Evolutionary conservation across 352 stramenopile species (phyloP), one percentile per base, ranked within the genome.

Genomic region (Globisporangium lucens): DNA sequence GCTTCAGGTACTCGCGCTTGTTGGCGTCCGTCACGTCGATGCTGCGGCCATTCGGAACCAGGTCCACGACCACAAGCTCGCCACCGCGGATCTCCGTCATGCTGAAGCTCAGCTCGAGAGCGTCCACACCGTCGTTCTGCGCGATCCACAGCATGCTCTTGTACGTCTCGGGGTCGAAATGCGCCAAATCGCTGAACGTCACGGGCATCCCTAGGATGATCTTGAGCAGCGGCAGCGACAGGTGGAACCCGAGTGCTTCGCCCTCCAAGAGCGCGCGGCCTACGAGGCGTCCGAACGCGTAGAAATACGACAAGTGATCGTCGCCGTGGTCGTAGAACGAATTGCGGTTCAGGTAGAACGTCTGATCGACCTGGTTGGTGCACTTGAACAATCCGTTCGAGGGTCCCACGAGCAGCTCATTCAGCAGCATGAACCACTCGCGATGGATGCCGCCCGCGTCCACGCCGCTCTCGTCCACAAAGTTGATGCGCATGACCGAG

Each of bases 11-110:
- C 67, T 97, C 84, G 9, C 76, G 75, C 61, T 98, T 88, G 80
- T 98, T 98, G 22, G 90, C 82, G 60, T 97, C 93, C 3, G 83
- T 97, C 0, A 98, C 89, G 24, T 85, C 76, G 24, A 98, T 59
- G 5, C 62, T 55, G 17, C 22, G 55, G 81, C 80, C 80, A 33
- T 73, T 68, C 3, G 77, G 70, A 4, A 86, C 66, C 35, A 89
- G 41, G 24, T 88, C 76, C 30, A 88, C 78, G 20, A 68, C 61
- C 13, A 56, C 56, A 38, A 74, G 10, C 1, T 72, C 47, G 3
- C 63, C 73, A 24, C 53, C 61, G 7, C 65, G 43, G 52, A 65
- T 61, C 56, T 70, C 71, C 3, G 43, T 75, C 7, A 75, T 57
- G 1, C 66, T 78, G 60, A 90, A 89, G 41, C 78, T 73, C 20